Conservation (phyloP, 495 filamentous ascomycete species). For the Aspergillus homomorphus region DNA sequence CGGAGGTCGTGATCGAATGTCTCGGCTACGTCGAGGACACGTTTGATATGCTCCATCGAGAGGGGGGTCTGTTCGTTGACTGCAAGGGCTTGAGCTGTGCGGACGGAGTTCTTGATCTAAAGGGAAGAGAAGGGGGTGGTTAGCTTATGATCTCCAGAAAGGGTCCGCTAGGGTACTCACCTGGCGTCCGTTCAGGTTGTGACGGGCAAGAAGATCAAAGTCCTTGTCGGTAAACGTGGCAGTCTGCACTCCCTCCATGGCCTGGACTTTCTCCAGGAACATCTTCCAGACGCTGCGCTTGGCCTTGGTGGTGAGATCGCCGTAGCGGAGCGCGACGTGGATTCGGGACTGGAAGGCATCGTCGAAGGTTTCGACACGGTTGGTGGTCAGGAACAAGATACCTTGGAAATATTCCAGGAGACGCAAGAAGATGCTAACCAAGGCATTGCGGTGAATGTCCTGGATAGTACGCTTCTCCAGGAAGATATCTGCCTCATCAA, state of each 20-base stretch:
- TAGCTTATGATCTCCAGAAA: not conserved
- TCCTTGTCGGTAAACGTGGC: conserved; percentile 66
- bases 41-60: conserved; percentile 76
- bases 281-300: conserved; percentile 84
- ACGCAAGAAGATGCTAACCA: conserved; percentile 73
- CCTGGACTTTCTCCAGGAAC: conserved; percentile 69
- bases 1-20: conserved; percentile 76
- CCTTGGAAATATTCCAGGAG: conserved; percentile 76
- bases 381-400: conserved; percentile 78
- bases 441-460: conserved; percentile 72
- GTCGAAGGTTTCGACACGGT: conserved; percentile 72
- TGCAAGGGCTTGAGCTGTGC: conserved; percentile 81
- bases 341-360: conserved; percentile 67
- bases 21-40: conserved; percentile 77
- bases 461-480: conserved; percentile 67
- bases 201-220: conserved; percentile 61
- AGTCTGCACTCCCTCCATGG: conserved; percentile 58
- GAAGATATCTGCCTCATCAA: conserved; percentile 81
- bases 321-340: conserved; percentile 75
- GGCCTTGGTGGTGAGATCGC: conserved; percentile 69
- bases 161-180: conserved; percentile 38
- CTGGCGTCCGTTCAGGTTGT: conserved; percentile 85
- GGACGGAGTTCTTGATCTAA: conserved; percentile 88
- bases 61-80: conserved; percentile 69
- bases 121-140: not conserved